These are phyloP conservation scores for Aspergillus ibericus DNA, from an alignment of 2,329 filamentous ascomycete genomes.

Conservation along the genomic window DNA sequence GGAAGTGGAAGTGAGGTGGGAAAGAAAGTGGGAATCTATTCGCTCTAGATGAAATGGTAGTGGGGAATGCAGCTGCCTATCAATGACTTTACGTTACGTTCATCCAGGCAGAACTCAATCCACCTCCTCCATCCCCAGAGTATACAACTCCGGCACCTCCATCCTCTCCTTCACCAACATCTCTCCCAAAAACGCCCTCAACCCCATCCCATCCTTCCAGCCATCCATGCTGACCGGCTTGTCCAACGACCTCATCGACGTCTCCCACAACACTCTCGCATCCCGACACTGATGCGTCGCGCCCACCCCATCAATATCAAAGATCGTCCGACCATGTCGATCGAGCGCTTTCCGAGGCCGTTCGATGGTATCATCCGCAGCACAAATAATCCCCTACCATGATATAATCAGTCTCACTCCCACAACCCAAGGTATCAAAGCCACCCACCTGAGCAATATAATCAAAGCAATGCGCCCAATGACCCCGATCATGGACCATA, in stretches of 20 bases:
- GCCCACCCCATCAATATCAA: constrained; percentile 12
- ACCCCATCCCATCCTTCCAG: constrained; percentile 8
- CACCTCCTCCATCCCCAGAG: background rate
- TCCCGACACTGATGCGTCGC: constrained; percentile 15
- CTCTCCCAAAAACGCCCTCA: constrained; percentile 8
- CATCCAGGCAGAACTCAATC: background rate
- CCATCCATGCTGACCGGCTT: constrained; percentile 6
- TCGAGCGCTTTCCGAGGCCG: background rate
- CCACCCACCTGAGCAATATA: constrained; percentile 20
- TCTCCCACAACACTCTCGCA: constrained; percentile 13
- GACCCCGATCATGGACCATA: background rate
- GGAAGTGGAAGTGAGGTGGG: background rate
- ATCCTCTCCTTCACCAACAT: background rate
- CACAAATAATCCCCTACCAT: constrained; percentile 13
- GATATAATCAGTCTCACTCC: too few species aligned
- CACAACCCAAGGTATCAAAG: too few species aligned
- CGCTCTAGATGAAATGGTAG: background rate
- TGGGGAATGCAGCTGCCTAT: background rate
- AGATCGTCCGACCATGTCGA: background rate
- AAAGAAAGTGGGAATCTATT: background rate
- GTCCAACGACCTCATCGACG: background rate
- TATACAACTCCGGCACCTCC: background rate
- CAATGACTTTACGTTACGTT: background rate
- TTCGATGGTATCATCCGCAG: constrained; percentile 19
- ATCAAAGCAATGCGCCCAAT: constrained; percentile 22